Conservation (phyloP, 2,329 filamentous ascomycete species). For the Rugonectria rugulosa region DNA sequence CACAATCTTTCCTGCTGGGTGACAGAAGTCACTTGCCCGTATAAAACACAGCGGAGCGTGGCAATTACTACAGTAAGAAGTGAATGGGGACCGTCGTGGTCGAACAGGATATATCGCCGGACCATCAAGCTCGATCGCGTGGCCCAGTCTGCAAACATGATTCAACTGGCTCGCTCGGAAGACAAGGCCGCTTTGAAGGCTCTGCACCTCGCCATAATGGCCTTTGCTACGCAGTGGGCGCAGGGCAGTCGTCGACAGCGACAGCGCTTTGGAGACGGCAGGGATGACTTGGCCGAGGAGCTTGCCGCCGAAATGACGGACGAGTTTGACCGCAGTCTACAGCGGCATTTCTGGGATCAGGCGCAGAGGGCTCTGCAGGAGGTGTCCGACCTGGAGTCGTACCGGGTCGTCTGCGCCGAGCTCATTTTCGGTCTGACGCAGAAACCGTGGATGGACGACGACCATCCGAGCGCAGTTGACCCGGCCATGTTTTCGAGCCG, state of each 20-base stretch:
- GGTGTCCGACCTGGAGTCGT: conserved; percentile 46
- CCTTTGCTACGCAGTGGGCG: conserved; percentile 37
- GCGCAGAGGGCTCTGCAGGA: conserved; percentile 45
- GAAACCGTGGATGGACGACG: conserved; percentile 35
- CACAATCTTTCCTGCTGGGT: conserved; percentile 37
- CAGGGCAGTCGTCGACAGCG: conserved; percentile 38
- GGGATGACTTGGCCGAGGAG: conserved; percentile 25
- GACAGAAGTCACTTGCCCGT: conserved; percentile 36
- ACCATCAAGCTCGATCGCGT: conserved; percentile 34
- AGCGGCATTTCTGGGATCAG: conserved; percentile 47
- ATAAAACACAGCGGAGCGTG: conserved; percentile 25
- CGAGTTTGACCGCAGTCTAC: conserved; percentile 48
- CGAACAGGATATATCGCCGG: conserved; percentile 36
- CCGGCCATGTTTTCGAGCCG: conserved; percentile 13
- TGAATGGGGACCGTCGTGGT: conserved; percentile 37
- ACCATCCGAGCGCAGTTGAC: conserved; percentile 10
- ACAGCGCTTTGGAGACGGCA: conserved; percentile 20
- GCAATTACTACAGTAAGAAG: conserved; percentile 3
- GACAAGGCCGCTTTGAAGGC: conserved; percentile 29
- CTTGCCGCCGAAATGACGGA: conserved; percentile 35
- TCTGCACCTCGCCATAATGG: conserved; percentile 35
- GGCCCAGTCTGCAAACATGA: conserved; percentile 30
- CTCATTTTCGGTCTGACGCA: conserved; percentile 49
- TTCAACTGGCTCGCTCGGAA: conserved; percentile 26
- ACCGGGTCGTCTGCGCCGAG: conserved; percentile 48